Percentiles rank a stretch among this genome's conserved stretches.
phyloP scores from a whole-genome alignment of 495 filamentous ascomycete genomes.

The Cryomyces minteri region DNA sequence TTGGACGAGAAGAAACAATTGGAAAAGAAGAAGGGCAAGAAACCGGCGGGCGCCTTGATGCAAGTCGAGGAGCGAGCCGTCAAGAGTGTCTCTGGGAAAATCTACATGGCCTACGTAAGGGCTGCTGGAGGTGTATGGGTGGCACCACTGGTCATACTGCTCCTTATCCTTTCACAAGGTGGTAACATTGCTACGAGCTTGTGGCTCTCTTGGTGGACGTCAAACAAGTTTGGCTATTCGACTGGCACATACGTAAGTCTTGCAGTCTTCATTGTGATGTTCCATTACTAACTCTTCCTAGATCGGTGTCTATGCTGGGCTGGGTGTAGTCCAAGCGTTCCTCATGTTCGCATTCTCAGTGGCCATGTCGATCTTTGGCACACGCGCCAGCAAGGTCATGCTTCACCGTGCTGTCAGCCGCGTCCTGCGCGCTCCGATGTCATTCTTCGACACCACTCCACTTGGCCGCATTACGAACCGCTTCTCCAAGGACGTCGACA shows the following conservation, averaged over 20 bases:
- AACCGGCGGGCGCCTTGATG: constrained; percentile 54
- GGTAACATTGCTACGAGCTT: constrained; percentile 73
- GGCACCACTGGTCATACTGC: constrained; percentile 38
- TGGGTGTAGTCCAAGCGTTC: constrained; percentile 52
- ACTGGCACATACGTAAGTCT: constrained; percentile 40
- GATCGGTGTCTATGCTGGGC: constrained; percentile 70
- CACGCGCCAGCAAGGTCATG: constrained; percentile 64
- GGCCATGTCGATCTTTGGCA: constrained; percentile 56
- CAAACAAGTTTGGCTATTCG: constrained; percentile 45
- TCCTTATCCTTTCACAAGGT: constrained; percentile 55
- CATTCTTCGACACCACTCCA: constrained; percentile 94
- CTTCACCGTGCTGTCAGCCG: constrained; percentile 62
- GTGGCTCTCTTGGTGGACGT: constrained; percentile 90
- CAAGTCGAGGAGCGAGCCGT: constrained; percentile 75
- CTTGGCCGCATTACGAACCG: constrained; percentile 93
- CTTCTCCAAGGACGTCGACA: constrained; percentile 87
- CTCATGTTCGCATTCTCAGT: constrained; percentile 64
- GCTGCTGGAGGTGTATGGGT: constrained; percentile 67
- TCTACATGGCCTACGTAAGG: constrained; percentile 63
- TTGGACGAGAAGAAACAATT: constrained; percentile 28
- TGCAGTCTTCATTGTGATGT: neutral
- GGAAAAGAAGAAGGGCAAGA: constrained; percentile 34
- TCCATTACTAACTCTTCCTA: constrained; percentile 7
- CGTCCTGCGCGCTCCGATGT: constrained; percentile 81
- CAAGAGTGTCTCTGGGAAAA: constrained; percentile 63